phyloP scores from a whole-genome alignment of 257 asterid genomes.

The Penstemon barbatus region DNA sequence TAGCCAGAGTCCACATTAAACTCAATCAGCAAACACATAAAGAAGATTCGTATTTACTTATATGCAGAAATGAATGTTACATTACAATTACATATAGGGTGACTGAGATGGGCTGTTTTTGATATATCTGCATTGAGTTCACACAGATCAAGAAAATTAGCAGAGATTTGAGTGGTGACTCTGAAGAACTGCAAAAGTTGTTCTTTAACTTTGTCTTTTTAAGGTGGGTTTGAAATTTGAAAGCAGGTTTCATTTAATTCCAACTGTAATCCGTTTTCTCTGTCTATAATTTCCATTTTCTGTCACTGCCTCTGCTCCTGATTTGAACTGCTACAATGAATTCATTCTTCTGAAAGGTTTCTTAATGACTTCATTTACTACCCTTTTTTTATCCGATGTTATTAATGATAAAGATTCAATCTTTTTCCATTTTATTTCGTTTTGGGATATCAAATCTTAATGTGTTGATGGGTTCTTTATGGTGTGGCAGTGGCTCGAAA shows the following conservation, averaged over 20 bases:
- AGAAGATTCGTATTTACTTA: not conserved
- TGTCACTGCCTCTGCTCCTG: slow-evolving; percentile 15
- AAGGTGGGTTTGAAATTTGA: slow-evolving; percentile 19
- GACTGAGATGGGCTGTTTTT: slow-evolving; percentile 33
- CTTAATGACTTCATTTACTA: slow-evolving; percentile 29
- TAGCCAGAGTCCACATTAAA: slow-evolving; percentile 7
- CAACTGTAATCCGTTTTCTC: slow-evolving; percentile 22
- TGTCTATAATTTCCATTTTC: slow-evolving; percentile 8
- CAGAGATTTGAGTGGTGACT: slow-evolving; percentile 33
- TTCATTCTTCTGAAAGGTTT: slow-evolving; percentile 44
- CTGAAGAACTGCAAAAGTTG: slow-evolving; percentile 18
- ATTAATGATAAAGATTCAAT: slow-evolving; percentile 11
- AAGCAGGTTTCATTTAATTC: slow-evolving; percentile 22
- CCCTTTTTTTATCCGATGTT: not conserved
- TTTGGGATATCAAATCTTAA: not conserved
- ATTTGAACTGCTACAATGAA: slow-evolving; percentile 31
- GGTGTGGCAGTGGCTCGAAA: slow-evolving; percentile 40
- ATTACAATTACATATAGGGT: not conserved
- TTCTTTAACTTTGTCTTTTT: slow-evolving; percentile 30
- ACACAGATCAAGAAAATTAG: slow-evolving; percentile 44
- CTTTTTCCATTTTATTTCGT: not conserved
- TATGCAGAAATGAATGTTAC: slow-evolving; percentile 18
- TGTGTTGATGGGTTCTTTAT: slow-evolving; percentile 22
- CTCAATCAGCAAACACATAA: not conserved
- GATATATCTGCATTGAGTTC: slow-evolving; percentile 29